Evolutionary conservation across 2,329 filamentous ascomycete species (phyloP), one percentile per base, ranked within the genome.

Genomic region (Verticillium albo-atrum): DNA sequence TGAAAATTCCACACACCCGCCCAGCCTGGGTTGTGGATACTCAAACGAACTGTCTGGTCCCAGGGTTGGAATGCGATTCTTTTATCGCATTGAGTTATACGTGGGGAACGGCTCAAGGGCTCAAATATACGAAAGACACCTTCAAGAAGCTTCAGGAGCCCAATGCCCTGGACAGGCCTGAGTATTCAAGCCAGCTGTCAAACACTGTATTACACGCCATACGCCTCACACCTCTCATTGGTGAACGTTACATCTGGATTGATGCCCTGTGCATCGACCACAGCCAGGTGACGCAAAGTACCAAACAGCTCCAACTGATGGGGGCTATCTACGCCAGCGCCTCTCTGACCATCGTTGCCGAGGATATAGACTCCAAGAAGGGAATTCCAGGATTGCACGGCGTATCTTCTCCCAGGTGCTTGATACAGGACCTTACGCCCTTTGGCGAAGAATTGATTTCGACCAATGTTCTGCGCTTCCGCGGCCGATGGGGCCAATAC

Each of bases 11-110:
- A 17, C 12, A 15, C 6, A 12, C 23, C 3, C 23, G n/a, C 0
- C 58, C 53, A 10, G 53, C 53, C 12, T 59, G 53, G 58, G 17
- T 59, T 15, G 23, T 59, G 5, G 58, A 56, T 35, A 42, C 37
- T 2, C 17, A 27, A 1, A 20, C 6, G 6, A 59, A 37, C 6
- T 35, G 53, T 4, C 27, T 56, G 6, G 26, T 59, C 5, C 28
- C 53, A 2, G 53, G 52, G 2, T 14, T 2, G 0, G 9, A 7
- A 12, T 9, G 25, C 27, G 17, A 17, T 28, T 10, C 23, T 1
- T 51, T 30, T 20, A 0, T 37, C 6, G 35, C 37, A 0, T 10
- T 59, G 23, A 54, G 51, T 4, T 58, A 58, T 7, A 3, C 32
- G 9, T 58, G 57, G 57, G 57, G 57, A 4, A 28, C 14, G 12